Conservation (phyloP, 1,139 yeast genomes). For the Nakaseomyces nivariensis region DNA sequence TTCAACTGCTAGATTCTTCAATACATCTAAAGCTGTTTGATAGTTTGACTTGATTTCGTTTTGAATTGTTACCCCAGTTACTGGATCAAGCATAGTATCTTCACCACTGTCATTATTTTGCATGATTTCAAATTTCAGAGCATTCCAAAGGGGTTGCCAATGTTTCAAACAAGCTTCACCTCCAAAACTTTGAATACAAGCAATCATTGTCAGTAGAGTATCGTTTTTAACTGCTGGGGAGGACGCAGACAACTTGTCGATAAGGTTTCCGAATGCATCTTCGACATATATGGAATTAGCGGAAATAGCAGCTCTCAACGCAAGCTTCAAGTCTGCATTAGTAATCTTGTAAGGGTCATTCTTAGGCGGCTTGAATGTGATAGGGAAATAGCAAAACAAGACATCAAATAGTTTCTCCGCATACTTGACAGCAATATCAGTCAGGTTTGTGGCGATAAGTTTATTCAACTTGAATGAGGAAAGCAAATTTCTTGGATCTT, state of each 20-base stretch:
- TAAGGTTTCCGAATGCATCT: conserved; percentile 65
- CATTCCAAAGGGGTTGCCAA: conserved; percentile 79
- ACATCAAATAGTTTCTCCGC: conserved; percentile 72
- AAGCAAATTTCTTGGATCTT: conserved; percentile 83
- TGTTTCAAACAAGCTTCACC: conserved; percentile 38
- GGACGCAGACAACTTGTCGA: conserved; percentile 80
- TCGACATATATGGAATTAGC: conserved; percentile 57
- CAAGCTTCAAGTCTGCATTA: conserved; percentile 54
- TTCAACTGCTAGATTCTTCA: conserved; percentile 35
- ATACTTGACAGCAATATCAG: conserved; percentile 31
- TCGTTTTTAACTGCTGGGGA: conserved; percentile 71
- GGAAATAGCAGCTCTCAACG: conserved; percentile 50
- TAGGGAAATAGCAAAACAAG: conserved; percentile 91
- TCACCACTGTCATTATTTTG: conserved; percentile 51
- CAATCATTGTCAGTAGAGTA: conserved; percentile 51
- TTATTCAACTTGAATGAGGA: conserved; percentile 54
- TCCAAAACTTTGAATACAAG: conserved; percentile 47
- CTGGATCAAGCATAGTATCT: conserved; percentile 8
- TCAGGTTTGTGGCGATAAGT: conserved; percentile 38
- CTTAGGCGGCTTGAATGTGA: conserved; percentile 87
- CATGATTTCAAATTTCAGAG: conserved; percentile 74
- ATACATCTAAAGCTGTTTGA: conserved; percentile 40
- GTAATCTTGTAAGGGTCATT: conserved; percentile 85
- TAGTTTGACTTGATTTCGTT: conserved; percentile 23
- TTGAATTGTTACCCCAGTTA: conserved; percentile 3